These are phyloP conservation scores for Debaryomyces subglobosus DNA, from an alignment of 1,139 yeast species.

Conservation along the genomic window DNA sequence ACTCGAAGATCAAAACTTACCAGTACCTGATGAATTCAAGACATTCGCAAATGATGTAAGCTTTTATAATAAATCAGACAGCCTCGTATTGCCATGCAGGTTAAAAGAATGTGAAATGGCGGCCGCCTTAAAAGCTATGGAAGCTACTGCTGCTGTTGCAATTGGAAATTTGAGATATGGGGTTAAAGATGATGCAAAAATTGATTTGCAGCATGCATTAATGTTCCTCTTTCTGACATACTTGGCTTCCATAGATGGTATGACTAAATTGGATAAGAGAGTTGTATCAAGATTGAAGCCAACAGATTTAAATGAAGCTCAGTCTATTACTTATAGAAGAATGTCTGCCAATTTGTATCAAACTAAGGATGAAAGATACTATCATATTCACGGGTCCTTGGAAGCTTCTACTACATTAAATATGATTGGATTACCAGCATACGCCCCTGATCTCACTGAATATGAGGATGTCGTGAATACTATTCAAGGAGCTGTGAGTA, in stretches of 20 bases:
- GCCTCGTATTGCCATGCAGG: conserved; percentile 28
- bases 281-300: conserved; percentile 23
- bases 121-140: conserved; percentile 31
- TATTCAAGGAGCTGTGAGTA: conserved; percentile 22
- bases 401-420: conserved; percentile 33
- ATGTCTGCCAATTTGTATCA: conserved; percentile 35
- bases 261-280: conserved; percentile 26
- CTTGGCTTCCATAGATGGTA: conserved; percentile 30
- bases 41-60: conserved; percentile 17
- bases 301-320: conserved; percentile 31
- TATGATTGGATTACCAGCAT: conserved; percentile 35
- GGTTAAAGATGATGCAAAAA: conserved; percentile 12
- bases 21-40: conserved; percentile 23
- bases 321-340: conserved; percentile 30
- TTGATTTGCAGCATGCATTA: conserved; percentile 31
- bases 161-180: conserved; percentile 25
- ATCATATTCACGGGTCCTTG: conserved; percentile 36
- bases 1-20: conserved; percentile 17
- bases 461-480: conserved; percentile 26
- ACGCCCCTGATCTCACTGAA: conserved; percentile 23
- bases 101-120: conserved; percentile 32
- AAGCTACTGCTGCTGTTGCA: conserved; percentile 27
- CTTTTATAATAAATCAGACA: conserved; percentile 18
- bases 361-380: conserved; percentile 32
- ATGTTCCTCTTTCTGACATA: conserved; percentile 31